phyloP scores from a whole-genome alignment of 768 basidiomycete species.

The Termitomyces bulborhizus region DNA sequence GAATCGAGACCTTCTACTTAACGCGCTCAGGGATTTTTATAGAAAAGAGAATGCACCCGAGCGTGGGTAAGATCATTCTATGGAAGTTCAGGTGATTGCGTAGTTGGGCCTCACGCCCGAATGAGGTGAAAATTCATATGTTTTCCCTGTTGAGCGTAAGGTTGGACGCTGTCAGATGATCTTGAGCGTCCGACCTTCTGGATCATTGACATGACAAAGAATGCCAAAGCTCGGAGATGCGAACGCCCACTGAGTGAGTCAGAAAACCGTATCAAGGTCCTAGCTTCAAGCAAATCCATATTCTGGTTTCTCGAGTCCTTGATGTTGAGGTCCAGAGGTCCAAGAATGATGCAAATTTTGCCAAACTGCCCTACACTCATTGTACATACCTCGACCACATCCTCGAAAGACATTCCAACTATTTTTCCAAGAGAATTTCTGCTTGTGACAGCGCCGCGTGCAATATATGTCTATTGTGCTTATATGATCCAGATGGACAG shows the following conservation, averaged over 20 bases:
- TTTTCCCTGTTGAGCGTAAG: neutral
- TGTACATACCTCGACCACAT: no score
- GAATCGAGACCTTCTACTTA: neutral
- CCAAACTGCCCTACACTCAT: neutral
- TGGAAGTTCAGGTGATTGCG: neutral
- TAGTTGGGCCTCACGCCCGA: neutral
- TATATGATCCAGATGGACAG: conserved; percentile 4
- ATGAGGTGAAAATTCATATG: conserved; percentile 5
- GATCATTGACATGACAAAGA: neutral
- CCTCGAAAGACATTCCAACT: neutral
- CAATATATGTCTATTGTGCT: conserved; percentile 2
- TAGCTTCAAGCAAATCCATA: neutral
- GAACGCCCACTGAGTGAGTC: neutral
- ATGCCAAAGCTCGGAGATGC: neutral
- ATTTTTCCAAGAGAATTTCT: neutral
- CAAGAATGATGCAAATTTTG: neutral
- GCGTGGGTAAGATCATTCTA: conserved; percentile 1
- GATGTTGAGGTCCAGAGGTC: neutral
- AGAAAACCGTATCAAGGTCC: neutral
- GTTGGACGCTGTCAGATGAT: conserved; percentile 9
- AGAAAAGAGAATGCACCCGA: conserved; percentile 3
- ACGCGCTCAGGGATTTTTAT: neutral
- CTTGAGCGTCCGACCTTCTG: neutral
- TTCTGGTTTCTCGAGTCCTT: neutral
- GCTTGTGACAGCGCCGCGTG: conserved; percentile 6